Evolutionary conservation across 2,329 filamentous ascomycete genomes (phyloP), one percentile per base, ranked within the genome.

Genomic region (Arthrobotrys sinensis): DNA sequence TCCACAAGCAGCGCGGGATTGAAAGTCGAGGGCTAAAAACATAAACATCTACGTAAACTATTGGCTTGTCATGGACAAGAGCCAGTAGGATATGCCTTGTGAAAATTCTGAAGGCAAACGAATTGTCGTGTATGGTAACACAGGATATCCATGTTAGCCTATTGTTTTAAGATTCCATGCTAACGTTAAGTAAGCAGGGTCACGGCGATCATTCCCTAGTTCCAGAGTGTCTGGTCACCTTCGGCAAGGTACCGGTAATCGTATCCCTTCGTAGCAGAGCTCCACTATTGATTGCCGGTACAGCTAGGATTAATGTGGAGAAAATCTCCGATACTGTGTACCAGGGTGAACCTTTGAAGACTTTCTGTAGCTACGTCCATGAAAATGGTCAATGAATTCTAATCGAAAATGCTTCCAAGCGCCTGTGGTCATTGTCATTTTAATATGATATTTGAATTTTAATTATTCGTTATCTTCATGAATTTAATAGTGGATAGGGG

Each of bases 141-240:
- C 55, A 60, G 36, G 36, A 60, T 57, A 38, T 38, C n/a, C 50
- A 21, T 55, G 24, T 19, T 2, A 38, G 32, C n/a, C 28, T 12
- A n/a, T 21, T 0, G n/a, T n/a, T 21, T 19, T 24, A 40, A n/a
- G 1, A 43, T 28, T 24, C 19, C 10, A 5, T n/a, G 19, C 12
- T 60, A 60, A 60, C 36, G 55, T 60, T 60, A 60, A 60, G 55
- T 43, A 60, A 60, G 36, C 36, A 60, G 34, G 16, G 32, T 1
- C 19, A 14, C 32, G 34, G 10, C 16, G 14, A 60, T 43, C 34
- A 60, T 16, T 60, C 4, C 36, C 24, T n/a, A 1, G n/a, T 40
- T 57, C 34, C n/a, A 14, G 21, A 0, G 3, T 28, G 4, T 40
- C 19, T 24, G 3, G 34, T 32, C 16, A n/a, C n/a, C 4, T 8